phyloP scores from a whole-genome alignment of 345 rosid genomes.

The Anacardium occidentale region DNA sequence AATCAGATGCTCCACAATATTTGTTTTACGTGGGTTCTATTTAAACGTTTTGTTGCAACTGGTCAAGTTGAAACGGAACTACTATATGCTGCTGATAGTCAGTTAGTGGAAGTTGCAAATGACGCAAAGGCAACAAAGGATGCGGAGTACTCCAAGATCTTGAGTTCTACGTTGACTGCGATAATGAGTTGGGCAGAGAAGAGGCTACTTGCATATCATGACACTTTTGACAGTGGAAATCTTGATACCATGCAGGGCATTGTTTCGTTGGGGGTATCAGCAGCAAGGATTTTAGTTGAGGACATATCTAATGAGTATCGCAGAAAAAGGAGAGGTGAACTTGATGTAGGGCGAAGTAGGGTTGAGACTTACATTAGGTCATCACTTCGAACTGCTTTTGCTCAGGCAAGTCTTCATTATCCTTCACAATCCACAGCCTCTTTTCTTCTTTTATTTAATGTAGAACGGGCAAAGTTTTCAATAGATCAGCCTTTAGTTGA shows the following conservation, averaged over 20 bases:
- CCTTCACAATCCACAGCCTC: not conserved
- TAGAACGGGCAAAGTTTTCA: not conserved
- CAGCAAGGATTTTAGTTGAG: conserved; percentile 87
- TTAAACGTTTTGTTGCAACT: conserved; percentile 75
- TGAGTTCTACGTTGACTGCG: conserved; percentile 80
- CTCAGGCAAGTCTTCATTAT: conserved; percentile 72
- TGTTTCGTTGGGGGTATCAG: conserved; percentile 80
- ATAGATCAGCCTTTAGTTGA: conserved; percentile 6
- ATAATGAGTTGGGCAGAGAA: conserved; percentile 96
- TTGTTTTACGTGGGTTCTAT: conserved; percentile 91
- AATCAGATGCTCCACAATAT: conserved; percentile 83
- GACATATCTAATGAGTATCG: conserved; percentile 96
- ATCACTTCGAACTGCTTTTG: conserved; percentile 91
- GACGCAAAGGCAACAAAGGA: conserved; percentile 90
- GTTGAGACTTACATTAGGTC: conserved; percentile 97
- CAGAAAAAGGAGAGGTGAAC: conserved; percentile 77
- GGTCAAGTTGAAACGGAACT: conserved; percentile 78
- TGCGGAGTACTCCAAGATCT: conserved; percentile 70
- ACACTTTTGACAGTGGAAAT: conserved; percentile 71
- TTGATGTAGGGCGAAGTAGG: conserved; percentile 78
- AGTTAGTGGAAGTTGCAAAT: conserved; percentile 82
- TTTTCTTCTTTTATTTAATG: not conserved
- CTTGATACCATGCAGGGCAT: conserved; percentile 78
- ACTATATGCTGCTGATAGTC: conserved; percentile 74
- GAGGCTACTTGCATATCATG: conserved; percentile 95